These are phyloP conservation scores for Nakaseomyces uthaithaninus DNA, from an alignment of 1,139 yeast species.

Conservation along the genomic window DNA sequence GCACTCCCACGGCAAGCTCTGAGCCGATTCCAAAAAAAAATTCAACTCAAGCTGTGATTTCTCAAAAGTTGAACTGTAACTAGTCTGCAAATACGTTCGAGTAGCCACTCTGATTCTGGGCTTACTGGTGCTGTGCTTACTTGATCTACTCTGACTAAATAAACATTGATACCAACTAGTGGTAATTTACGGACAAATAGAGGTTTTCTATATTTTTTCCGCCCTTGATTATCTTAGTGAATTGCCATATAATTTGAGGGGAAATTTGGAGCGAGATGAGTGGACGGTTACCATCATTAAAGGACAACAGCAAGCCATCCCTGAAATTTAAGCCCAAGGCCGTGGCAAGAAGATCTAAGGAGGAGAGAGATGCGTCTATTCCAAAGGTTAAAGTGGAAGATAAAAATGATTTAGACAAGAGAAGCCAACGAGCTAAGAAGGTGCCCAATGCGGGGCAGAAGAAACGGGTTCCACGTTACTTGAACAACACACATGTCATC, in stretches of 20 bases:
- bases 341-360: slow-evolving; percentile 73
- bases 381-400: slow-evolving; percentile 44
- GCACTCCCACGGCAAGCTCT: too few relatives aligned
- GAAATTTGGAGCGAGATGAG: too few relatives aligned
- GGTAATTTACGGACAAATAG: too few relatives aligned
- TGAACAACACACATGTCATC: slow-evolving; percentile 60
- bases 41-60: too few relatives aligned
- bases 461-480: slow-evolving; percentile 37
- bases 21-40: too few relatives aligned
- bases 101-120: too few relatives aligned
- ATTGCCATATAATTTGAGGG: too few relatives aligned
- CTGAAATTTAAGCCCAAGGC: slow-evolving; percentile 73
- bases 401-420: slow-evolving; percentile 17
- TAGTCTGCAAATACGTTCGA: too few relatives aligned
- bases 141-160: too few relatives aligned
- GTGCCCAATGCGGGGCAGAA: slow-evolving; percentile 34
- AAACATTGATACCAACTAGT: too few relatives aligned
- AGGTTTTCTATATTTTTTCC: not conserved
- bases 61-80: too few relatives aligned
- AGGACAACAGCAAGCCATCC: slow-evolving; percentile 38
- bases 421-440: slow-evolving; percentile 31
- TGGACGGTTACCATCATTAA: slow-evolving; percentile 32
- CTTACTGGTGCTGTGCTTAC: too few relatives aligned
- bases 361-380: slow-evolving; percentile 72
- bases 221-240: not conserved